Evolutionary conservation across 1,284 basidiomycete genomes (phyloP), one percentile per base, ranked within the genome.

Genomic region (Cutaneotrichosporon cutaneum): DNA sequence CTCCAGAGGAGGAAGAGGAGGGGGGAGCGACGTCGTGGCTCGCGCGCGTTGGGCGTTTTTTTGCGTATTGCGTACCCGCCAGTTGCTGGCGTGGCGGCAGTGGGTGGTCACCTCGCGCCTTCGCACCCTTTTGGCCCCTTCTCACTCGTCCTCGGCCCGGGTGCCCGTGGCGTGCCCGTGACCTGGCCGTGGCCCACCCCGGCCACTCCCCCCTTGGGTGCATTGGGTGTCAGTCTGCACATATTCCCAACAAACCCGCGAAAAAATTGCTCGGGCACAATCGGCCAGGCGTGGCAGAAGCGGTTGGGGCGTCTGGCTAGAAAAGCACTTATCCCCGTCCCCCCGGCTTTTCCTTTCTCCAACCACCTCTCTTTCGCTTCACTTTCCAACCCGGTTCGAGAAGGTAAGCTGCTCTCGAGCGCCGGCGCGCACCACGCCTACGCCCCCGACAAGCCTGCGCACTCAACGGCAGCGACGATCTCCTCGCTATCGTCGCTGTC

Each of bases 291-390:
- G 32, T 42, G 39, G 39, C 39, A 42, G 21, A 36, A 14, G 35
- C 32, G 7, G 35, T 8, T 42, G 39, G 39, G 39, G 8, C 39
- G 39, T 42, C 36, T 22, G 22, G 52, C 33, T 39, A 42, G 53
- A 27, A 42, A 39, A 26, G 35, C 50, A 24, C 54, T 42, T 39
- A 55, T 50, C 55, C 55, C 52, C 55, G 33, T 50, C 48, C 54
- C 47, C 30, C 53, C 50, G 47, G 27, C 33, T 57, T 64, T 51
- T 62, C 50, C 61, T 60, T 61, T 58, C 45, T 58, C 58, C 60
- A 68, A 59, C 60, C 67, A 62, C 69, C 65, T 59, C 60, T 63
- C 58, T 57, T 53, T 56, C 47, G 45, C 47, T 47, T 51, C 56
- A 39, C 53, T 35, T 52, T 35, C 54, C 51, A 22, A 24, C 33